Evolutionary conservation across 345 rosid species (phyloP).

Genomic region (Lepidium sativum): DNA sequence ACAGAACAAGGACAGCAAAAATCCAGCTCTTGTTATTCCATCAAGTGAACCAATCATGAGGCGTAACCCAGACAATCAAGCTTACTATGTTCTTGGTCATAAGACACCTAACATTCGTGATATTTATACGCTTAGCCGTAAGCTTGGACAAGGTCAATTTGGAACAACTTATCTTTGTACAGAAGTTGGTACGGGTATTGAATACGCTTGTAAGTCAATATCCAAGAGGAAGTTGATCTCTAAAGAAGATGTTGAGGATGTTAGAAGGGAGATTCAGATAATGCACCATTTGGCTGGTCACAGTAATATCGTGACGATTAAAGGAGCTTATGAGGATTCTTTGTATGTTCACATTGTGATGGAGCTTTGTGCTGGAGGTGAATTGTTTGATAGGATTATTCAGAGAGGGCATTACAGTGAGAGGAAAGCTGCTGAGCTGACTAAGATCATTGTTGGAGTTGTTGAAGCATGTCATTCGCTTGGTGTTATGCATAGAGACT

Average conservation of each 20-base stretch:
- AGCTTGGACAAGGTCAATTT: constrained; percentile 95
- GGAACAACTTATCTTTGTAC: constrained; percentile 88
- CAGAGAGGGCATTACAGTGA: constrained; percentile 97
- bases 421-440: constrained; percentile 91
- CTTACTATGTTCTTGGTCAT: constrained; percentile 82
- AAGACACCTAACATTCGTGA: constrained; percentile 82
- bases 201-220: constrained; percentile 94
- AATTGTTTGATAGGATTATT: constrained; percentile 91
- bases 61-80: constrained; percentile 59
- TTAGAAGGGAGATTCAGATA: constrained; percentile 93
- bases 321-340: constrained; percentile 91
- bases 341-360: constrained; percentile 85
- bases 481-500: constrained; percentile 98
- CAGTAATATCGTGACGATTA: constrained; percentile 76
- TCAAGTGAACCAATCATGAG: constrained; percentile 41
- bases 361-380: constrained; percentile 98
- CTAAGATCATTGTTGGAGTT: constrained; percentile 90
- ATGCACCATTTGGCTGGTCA: constrained; percentile 99
- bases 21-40: constrained; percentile 31
- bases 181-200: constrained; percentile 46
- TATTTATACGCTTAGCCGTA: constrained; percentile 65
- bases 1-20: background rate
- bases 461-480: constrained; percentile 97
- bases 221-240: constrained; percentile 94
- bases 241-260: constrained; percentile 94